Base-by-base conservation (phyloP, 441 rosid species). In the Omphalea diandra region DNA sequence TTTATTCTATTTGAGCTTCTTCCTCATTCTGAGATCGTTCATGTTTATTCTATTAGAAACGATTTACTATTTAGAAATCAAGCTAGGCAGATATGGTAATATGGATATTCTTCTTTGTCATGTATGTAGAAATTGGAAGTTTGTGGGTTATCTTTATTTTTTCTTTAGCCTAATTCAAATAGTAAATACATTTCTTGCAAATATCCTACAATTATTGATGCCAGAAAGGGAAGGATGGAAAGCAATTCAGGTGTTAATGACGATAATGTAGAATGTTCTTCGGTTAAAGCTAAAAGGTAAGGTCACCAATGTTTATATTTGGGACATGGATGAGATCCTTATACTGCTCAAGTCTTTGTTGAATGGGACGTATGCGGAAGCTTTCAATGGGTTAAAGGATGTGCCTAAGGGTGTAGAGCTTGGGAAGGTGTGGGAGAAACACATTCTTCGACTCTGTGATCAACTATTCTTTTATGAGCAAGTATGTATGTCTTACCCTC, bases 321-420 rank as follows among this genome's bases (percentile, higher is more conserved):
- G 98, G 98, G 97, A 90, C 79, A 88, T 89, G 96, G 97, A 93
- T 69, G 98, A 90, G 83, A 93, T 97, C 63, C 98, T 93, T 43
- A 88, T 93, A 78, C 81, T 93, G 73, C 91, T 93, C 36, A 89
- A 90, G 86, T 89, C 97, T 76, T 81, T 93, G 77, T 67, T 93
- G 68, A 85, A 83, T 64, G 89, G 93, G 49, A 81, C 83, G 11
- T 93, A 88, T 53, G 90, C 96, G 0, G 76, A 84, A 79, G 78
- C 81, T 11, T 88, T 81, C 75, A 67, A 63, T 52, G 89, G 93
- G 26, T 68, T 64, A 46, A 93, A 93, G 77, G 96, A 93, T 81
- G 83, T 65, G 22, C 69, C 84, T 72, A 85, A 86, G 81, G 94
- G 97, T 70, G 50, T 78, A 59, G 91, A 88, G 75, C 81, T 93